Evolutionary conservation across 148 eudicot species (phyloP).

Genomic region (Simmondsia chinensis): DNA sequence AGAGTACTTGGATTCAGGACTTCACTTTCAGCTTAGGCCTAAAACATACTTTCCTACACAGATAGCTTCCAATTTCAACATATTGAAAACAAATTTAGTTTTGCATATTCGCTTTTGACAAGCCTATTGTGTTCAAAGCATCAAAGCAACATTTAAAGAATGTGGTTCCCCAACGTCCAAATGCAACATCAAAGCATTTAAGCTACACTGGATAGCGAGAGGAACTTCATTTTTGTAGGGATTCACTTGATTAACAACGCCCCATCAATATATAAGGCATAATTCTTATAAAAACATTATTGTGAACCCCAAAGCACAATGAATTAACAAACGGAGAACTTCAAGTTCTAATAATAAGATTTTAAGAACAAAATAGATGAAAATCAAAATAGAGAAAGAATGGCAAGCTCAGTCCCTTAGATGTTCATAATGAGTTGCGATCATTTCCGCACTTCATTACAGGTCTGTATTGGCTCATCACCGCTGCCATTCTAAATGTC

Average conservation of each 20-base stretch:
- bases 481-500: no score
- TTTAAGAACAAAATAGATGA: background rate
- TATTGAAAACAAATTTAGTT: no score
- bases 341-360: no score
- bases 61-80: no score
- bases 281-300: constrained; percentile 1
- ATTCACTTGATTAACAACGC: constrained; percentile 5
- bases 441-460: constrained; percentile 78
- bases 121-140: no score
- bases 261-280: background rate
- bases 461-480: constrained; percentile 77
- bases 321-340: no score
- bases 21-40: no score
- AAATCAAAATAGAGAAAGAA: background rate
- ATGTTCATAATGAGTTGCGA: constrained; percentile 62
- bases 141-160: background rate
- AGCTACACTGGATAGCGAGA: constrained; percentile 53
- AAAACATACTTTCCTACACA: no score
- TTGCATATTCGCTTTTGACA: no score
- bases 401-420: constrained; percentile 37
- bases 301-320: constrained; percentile 5
- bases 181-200: constrained; percentile 21
- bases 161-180: constrained; percentile 60
- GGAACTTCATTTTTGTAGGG: constrained; percentile 27
- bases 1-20: no score